phyloP scores from a whole-genome alignment of 768 basidiomycete genomes.

The Tricholoma saponaceum region DNA sequence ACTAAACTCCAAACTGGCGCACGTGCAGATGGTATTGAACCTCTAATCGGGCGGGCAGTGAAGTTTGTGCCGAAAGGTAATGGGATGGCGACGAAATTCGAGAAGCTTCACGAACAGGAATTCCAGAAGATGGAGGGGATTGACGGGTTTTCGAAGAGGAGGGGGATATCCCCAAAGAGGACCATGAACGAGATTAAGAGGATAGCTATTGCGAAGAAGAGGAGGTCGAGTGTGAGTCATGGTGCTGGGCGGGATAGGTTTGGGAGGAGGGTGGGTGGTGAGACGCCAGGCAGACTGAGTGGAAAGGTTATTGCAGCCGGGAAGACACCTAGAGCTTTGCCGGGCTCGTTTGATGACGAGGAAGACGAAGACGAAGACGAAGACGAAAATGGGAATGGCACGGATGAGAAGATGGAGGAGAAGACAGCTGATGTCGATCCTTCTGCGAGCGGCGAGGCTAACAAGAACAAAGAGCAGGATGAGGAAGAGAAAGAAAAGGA shows the following conservation, averaged over 20 bases:
- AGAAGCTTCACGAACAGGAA: conserved; percentile 57
- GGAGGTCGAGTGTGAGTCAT: conserved; percentile 47
- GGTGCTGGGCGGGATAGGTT: conserved; percentile 20
- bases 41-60: conserved; percentile 19
- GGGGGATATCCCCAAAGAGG: conserved; percentile 18
- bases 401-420: conserved; percentile 39
- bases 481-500: conserved; percentile 38
- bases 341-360: conserved; percentile 57
- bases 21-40: conserved; percentile 11
- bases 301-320: conserved; percentile 46
- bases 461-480: conserved; percentile 29
- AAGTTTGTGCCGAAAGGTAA: conserved; percentile 27
- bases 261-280: conserved; percentile 18
- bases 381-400: conserved; percentile 31
- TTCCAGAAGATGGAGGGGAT: conserved; percentile 82
- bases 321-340: conserved; percentile 40
- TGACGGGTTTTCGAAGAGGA: conserved; percentile 34
- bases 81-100: conserved; percentile 42
- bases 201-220: conserved; percentile 34
- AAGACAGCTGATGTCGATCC: conserved; percentile 15
- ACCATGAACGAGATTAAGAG: conserved; percentile 13
- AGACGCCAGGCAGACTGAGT: conserved; percentile 23
- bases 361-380: conserved; percentile 32
- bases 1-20: conserved; percentile 32
- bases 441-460: conserved; percentile 22